A percentile compares a stretch with the other conserved stretches of the same genome.
Conservation (phyloP, 1,284 basidiomycete species). For the Inonotus hispidus region DNA sequence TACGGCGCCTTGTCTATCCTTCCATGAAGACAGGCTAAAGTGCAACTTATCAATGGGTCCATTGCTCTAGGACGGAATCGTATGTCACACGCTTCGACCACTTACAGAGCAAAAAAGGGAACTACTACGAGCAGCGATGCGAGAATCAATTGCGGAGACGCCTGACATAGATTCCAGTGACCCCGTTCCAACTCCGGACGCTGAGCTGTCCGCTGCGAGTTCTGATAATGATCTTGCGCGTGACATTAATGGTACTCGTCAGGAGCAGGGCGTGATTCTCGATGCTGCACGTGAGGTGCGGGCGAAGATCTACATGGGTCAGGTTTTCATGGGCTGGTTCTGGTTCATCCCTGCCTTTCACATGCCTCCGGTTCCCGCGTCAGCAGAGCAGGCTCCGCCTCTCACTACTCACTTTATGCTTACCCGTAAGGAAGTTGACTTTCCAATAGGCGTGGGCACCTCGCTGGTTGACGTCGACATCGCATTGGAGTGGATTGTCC, state of each 20-base stretch:
- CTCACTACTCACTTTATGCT: slow-evolving; percentile 35
- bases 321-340: slow-evolving; percentile 76
- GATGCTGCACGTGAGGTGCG: slow-evolving; percentile 69
- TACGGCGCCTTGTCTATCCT: neutral
- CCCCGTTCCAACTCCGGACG: slow-evolving; percentile 25
- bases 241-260: slow-evolving; percentile 14
- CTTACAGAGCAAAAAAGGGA: slow-evolving; percentile 42
- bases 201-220: slow-evolving; percentile 20
- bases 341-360: slow-evolving; percentile 85
- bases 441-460: slow-evolving; percentile 66
- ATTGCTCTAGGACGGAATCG: slow-evolving; percentile 33
- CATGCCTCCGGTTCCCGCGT: slow-evolving; percentile 36
- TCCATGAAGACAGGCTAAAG: slow-evolving; percentile 6
- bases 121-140: slow-evolving; percentile 34
- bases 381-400: slow-evolving; percentile 16
- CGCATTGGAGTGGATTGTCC: slow-evolving; percentile 37
- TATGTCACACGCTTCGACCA: slow-evolving; percentile 40
- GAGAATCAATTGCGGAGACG: slow-evolving; percentile 18
- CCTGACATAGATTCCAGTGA: neutral
- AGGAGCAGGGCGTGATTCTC: slow-evolving; percentile 47
- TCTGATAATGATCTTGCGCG: slow-evolving; percentile 6
- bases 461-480: slow-evolving; percentile 60
- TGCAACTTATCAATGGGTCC: neutral
- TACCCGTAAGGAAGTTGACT: slow-evolving; percentile 64
- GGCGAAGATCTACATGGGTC: slow-evolving; percentile 72